Conservation (phyloP, 306 rosid genomes). For the Vachellia pachyceras region DNA sequence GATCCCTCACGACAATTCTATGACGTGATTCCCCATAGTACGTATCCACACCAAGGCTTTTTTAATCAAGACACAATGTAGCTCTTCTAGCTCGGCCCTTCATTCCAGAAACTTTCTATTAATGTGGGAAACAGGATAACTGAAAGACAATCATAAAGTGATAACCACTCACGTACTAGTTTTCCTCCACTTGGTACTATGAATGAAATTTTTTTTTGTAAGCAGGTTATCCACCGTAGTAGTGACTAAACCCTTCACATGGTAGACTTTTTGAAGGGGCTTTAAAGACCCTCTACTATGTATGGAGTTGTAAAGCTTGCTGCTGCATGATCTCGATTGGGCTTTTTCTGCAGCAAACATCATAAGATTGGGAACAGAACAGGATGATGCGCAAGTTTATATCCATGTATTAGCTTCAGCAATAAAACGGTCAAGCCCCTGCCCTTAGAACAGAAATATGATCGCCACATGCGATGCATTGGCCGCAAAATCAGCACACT, state of each 20-base stretch:
- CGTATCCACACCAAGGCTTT: not conserved
- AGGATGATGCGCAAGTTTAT: not conserved
- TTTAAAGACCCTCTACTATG: no score
- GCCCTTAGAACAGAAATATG: not conserved
- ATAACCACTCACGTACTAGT: not conserved
- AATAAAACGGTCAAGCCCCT: not conserved
- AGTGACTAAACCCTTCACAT: no score
- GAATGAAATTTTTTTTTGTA: no score
- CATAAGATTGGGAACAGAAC: not conserved
- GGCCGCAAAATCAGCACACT: not conserved
- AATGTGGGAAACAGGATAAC: not conserved
- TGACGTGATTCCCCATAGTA: slow-evolving; percentile 29
- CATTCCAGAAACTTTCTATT: not conserved
- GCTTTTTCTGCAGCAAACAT: not conserved
- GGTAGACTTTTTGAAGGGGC: no score
- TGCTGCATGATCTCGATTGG: not conserved
- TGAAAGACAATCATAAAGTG: not conserved
- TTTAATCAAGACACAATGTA: not conserved
- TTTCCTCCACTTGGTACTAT: not conserved
- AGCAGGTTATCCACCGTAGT: no score
- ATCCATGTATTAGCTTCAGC: not conserved
- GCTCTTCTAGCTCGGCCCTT: not conserved
- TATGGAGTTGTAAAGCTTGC: not conserved
- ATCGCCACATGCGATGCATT: not conserved
- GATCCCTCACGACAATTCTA: slow-evolving; percentile 35